Percentiles rank a stretch among this genome's conserved stretches.
Evolutionary conservation across 768 basidiomycete species (phyloP).

Genomic region (Clavaria fumosa): DNA sequence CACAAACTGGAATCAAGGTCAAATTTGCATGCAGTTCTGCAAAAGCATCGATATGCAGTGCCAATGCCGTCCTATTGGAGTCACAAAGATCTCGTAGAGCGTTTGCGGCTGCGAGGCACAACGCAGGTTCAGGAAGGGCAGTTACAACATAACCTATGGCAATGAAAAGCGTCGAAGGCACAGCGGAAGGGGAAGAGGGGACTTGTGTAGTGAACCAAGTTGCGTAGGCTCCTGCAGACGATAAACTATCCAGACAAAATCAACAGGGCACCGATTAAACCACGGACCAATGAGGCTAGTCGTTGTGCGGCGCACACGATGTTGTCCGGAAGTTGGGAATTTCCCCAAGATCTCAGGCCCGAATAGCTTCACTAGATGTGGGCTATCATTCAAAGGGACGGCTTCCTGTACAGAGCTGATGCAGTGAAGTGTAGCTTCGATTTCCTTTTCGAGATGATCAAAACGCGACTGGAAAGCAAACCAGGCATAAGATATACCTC

Average conservation of each 20-base stretch:
- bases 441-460: conserved; percentile 32
- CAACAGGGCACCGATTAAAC: neutral
- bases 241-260: neutral
- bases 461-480: neutral
- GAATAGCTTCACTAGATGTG: conserved; percentile 49
- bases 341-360: conserved; percentile 53
- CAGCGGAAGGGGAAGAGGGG: conserved; percentile 11
- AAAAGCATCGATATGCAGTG: conserved; percentile 74
- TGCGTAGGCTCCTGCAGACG: conserved; percentile 45
- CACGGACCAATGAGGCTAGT: conserved; percentile 57
- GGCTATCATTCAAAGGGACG: conserved; percentile 37
- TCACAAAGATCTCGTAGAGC: conserved; percentile 81
- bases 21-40: conserved; percentile 69
- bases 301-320: conserved; percentile 57
- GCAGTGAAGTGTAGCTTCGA: conserved; percentile 79
- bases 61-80: conserved; percentile 71
- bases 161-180: conserved; percentile 39
- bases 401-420: conserved; percentile 82
- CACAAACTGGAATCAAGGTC: conserved; percentile 53
- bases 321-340: conserved; percentile 47
- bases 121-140: conserved; percentile 46
- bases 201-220: conserved; percentile 59
- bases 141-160: conserved; percentile 55
- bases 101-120: conserved; percentile 62
- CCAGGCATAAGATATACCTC: conserved; percentile 34